These are phyloP conservation scores for Gautieria morchelliformis DNA, from an alignment of 768 basidiomycete species.

Conservation along the genomic window DNA sequence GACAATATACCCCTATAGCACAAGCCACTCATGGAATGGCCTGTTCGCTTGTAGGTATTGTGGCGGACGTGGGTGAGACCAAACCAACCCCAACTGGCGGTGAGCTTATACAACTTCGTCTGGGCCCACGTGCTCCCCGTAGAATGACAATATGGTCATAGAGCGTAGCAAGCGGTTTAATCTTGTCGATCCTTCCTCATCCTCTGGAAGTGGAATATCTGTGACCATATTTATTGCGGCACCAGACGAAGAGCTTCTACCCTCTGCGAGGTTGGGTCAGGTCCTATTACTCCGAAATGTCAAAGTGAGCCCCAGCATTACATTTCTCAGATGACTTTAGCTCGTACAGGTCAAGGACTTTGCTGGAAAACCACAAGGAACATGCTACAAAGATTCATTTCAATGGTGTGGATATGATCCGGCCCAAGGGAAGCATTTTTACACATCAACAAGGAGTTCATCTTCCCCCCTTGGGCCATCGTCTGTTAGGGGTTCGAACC, in stretches of 20 bases:
- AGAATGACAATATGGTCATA: neutral
- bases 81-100: slow-evolving; percentile 6
- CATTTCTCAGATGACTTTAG: neutral
- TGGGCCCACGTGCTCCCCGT: neutral
- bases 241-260: neutral
- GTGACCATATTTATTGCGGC: neutral
- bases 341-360: neutral
- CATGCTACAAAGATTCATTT: slow-evolving; percentile 7
- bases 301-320: neutral
- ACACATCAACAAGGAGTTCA: neutral
- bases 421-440: slow-evolving; percentile 6
- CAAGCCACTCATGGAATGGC: neutral
- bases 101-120: neutral
- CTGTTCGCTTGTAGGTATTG: slow-evolving; percentile 4
- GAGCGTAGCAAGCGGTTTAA: neutral
- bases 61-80: neutral
- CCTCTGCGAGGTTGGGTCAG: slow-evolving; percentile 3
- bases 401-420: slow-evolving; percentile 10
- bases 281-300: slow-evolving; percentile 6
- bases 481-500: neutral
- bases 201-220: neutral
- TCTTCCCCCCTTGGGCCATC: neutral
- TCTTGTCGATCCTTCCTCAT: slow-evolving; percentile 6
- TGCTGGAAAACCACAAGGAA: neutral
- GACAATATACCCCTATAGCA: neutral